Conservation (phyloP, 805 yeast species). For the Ogataea haglerorum region DNA sequence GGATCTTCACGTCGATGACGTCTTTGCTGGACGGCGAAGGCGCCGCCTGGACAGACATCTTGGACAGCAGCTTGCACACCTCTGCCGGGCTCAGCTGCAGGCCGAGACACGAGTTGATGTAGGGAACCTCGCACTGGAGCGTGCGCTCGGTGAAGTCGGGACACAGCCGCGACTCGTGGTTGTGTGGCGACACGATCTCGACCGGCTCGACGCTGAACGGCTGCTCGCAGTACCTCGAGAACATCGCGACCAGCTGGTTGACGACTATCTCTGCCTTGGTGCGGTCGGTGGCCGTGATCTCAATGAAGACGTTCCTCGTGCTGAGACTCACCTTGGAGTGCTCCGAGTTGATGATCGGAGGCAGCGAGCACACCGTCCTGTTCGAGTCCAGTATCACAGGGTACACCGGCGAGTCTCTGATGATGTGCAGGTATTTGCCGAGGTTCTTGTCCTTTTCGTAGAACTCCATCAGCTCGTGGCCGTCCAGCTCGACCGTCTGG, state of each 20-base stretch:
- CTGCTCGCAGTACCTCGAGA: constrained; percentile 77
- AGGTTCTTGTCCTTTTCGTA: constrained; percentile 88
- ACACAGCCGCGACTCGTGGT: constrained; percentile 65
- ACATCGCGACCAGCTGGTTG: constrained; percentile 93
- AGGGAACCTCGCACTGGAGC: constrained; percentile 70
- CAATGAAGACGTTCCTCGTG: constrained; percentile 87
- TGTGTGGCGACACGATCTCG: constrained; percentile 77
- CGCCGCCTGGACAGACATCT: constrained; percentile 75
- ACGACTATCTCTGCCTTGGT: constrained; percentile 93
- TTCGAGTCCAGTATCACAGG: constrained; percentile 85
- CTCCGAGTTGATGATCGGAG: constrained; percentile 95
- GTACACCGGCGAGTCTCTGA: constrained; percentile 81
- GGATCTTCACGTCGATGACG: constrained; percentile 65
- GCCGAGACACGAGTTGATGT: constrained; percentile 93
- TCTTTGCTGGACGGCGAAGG: constrained; percentile 46
- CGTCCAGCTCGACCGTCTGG: constrained; percentile 67
- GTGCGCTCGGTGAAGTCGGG: constrained; percentile 71
- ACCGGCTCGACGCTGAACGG: constrained; percentile 91
- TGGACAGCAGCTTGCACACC: constrained; percentile 62
- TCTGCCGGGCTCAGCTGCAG: constrained; percentile 65
- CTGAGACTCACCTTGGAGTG: constrained; percentile 81
- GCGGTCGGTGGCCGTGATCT: constrained; percentile 90
- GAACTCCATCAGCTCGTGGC: constrained; percentile 78
- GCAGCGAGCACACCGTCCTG: constrained; percentile 81
- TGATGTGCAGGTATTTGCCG: constrained; percentile 84